Conservation (phyloP, 1,139 yeast genomes). For the Blastobotrys indianensis region DNA sequence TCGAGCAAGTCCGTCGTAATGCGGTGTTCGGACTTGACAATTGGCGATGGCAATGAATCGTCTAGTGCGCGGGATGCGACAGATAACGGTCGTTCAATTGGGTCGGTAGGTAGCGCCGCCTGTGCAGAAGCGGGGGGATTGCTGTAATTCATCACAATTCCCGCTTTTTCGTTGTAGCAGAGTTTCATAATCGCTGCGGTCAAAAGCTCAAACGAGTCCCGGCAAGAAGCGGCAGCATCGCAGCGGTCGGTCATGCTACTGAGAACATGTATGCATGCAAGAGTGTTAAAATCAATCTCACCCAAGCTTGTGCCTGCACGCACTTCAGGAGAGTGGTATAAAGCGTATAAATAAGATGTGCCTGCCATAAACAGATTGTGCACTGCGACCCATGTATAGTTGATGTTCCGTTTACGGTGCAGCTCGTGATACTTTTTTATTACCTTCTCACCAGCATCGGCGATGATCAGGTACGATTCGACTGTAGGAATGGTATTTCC, state of each 20-base stretch:
- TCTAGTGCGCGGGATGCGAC: too few relatives aligned
- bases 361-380: conserved; percentile 88
- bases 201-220: conserved; percentile 64
- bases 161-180: conserved; percentile 39
- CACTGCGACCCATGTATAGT: conserved; percentile 92
- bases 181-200: conserved; percentile 66
- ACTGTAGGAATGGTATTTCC: conserved; percentile 50
- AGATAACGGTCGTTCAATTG: too few relatives aligned
- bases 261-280: conserved; percentile 55
- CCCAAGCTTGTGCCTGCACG: conserved; percentile 43
- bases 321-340: conserved; percentile 59
- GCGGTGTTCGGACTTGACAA: too few relatives aligned
- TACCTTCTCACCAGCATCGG: conserved; percentile 59
- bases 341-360: conserved; percentile 69
- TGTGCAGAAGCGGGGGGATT: conserved; percentile 1
- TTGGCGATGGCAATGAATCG: too few relatives aligned
- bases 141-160: conserved; percentile 16
- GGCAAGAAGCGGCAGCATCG: conserved; percentile 71
- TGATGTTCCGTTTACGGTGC: conserved; percentile 51
- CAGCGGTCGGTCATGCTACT: conserved; percentile 61
- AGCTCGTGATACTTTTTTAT: conserved; percentile 58
- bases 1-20: conserved; percentile 2
- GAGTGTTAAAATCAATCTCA: conserved; percentile 51
- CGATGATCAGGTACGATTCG: conserved; percentile 52
- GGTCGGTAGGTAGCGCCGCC: background rate